Percentiles rank a stretch among this genome's conserved stretches.
These are phyloP conservation scores for Irpex sp. DNA, from an alignment of 1,284 basidiomycete species.

Conservation along the genomic window DNA sequence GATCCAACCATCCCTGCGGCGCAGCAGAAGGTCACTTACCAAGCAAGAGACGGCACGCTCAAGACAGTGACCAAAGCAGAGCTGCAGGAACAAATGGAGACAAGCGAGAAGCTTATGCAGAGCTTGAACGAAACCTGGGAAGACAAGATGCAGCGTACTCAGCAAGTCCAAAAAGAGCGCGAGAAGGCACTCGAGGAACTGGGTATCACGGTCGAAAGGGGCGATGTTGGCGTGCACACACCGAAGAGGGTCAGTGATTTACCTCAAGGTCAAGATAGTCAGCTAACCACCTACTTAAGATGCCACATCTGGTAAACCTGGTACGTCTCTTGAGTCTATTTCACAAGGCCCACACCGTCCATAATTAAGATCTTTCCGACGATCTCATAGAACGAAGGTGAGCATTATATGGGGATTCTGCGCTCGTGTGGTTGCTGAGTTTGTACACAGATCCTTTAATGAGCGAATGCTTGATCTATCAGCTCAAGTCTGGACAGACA, in stretches of 20 bases:
- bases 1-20: conserved; percentile 90
- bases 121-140: conserved; percentile 98
- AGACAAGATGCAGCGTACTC: conserved; percentile 89
- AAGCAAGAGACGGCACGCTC: conserved; percentile 90
- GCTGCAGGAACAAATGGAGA: conserved; percentile 94
- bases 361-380: conserved; percentile 9
- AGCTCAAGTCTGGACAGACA: conserved; percentile 87
- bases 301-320: conserved; percentile 94
- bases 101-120: conserved; percentile 96
- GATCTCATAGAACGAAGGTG: conserved; percentile 75
- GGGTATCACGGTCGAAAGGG: conserved; percentile 96
- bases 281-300: conserved; percentile 39
- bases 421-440: not conserved
- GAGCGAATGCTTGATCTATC: conserved; percentile 93
- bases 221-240: conserved; percentile 94
- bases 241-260: conserved; percentile 76
- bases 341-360: not conserved
- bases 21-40: conserved; percentile 94
- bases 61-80: conserved; percentile 97
- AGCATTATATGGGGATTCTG: not conserved
- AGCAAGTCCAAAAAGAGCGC: conserved; percentile 93
- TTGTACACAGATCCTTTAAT: conserved; percentile 69
- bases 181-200: conserved; percentile 97
- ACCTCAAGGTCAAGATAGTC: not conserved
- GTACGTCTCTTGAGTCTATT: conserved; percentile 40